Base-by-base conservation (phyloP, 371 early-diverging fungal species). In the Vairimorpha necatrix region DNA sequence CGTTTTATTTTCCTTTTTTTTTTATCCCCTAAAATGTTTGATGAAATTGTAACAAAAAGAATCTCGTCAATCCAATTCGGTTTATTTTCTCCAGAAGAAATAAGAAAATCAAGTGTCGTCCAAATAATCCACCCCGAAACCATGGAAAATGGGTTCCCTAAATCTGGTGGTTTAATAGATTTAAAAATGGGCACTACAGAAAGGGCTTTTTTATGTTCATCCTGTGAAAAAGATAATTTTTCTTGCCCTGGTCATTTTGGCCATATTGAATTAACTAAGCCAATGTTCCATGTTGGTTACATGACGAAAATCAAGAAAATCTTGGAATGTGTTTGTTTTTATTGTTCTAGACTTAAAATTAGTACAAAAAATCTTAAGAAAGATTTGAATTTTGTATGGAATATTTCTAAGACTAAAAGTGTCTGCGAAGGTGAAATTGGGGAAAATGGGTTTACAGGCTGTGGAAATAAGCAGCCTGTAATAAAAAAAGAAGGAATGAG, bases 231-330 rank as follows among this genome's bases (percentile, higher is more conserved):
- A 82, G 90, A 90, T 77, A 94, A 92, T 91, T 90, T 90, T 33
- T 92, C 92, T 77, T 99, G 99, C 83, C 91, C 92, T 22, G 98
- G 99, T 36, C 99, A 99, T 84, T 98, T 96, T 89, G 98, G 94
- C 13, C 94, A 96, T 81, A 94, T 99, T 79, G 94, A 96, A 81
- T 89, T 99, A 7, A 92, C 92, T n/a, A 92, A 91, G 83, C 96
- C 98, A 13, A 94, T 97, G 26, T 95, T 89, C 86, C 97, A 97
- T 85, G 88, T 91, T 58, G 85, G 84, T 0, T 85, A 78, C 69
- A 69, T 85, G 76, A 89, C 88, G 85, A 88, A 82, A 68, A 86
- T 86, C 76, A 99, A 99, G 85, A 98, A 98, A 87, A 89, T 96
- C 50, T 88, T 99, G 26, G 98, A 98, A 87, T 92, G 94, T 86